Evolutionary conservation across 2,329 filamentous ascomycete genomes (phyloP), one percentile per base, ranked within the genome.

Genomic region (Bipolaris oryzae): DNA sequence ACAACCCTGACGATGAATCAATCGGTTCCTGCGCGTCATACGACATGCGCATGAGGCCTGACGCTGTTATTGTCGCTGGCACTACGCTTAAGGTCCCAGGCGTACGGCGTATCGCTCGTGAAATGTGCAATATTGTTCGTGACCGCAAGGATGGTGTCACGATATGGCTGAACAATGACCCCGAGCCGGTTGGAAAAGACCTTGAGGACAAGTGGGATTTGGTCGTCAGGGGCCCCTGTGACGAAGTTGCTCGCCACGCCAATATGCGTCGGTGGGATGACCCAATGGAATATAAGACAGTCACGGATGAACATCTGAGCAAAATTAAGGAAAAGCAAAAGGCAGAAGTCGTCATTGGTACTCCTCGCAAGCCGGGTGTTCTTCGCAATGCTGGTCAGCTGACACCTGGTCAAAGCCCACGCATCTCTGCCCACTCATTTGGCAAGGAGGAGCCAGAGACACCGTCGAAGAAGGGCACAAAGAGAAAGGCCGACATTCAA

Each of bases 41-140:
- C 4, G 95, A 99, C 74, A 80, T 98, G 56, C 89, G 92, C 58
- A 85, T 89, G 39, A 85, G 92, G 35, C 94, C 95, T 0, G 95
- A 98, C 74, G 93, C 93, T 16, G 85, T 99, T 23, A 87, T 99
- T 64, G 95, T 99, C 25, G 95, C 96, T 7, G 95, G 95, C 50
- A 99, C 95, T 2, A 97, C 91, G 56, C 80, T 99, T 67, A 98
- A 98, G 74, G 93, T 99, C 47, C 94, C 94, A 0, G 95, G 95
- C 7, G 92, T 97, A 41, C 87, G 91, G 59, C 86, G 93, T 51
- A 89, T 99, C 55, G 92, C 94, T 56, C 90, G 90, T 74, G 93
- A 97, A 76, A 87, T 98, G 84, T 97, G 92, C 74, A 87, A 88
- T 47, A 88, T 92, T 31, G 91, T 96, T n/a, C 85, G 93, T 59